Conservation (phyloP, 345 rosid genomes). For the Populus pruinosa region DNA sequence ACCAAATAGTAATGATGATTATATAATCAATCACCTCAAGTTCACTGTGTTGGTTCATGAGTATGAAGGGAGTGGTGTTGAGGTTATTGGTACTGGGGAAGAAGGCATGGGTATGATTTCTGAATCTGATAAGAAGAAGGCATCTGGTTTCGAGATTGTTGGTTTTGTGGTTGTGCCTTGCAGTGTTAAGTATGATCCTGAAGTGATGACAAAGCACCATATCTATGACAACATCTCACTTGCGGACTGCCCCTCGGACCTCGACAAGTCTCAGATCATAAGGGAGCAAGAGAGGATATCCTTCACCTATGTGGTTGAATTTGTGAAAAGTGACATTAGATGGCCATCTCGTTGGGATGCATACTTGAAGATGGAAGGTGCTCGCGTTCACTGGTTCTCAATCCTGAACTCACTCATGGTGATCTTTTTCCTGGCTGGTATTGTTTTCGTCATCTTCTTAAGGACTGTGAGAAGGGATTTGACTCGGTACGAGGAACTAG, state of each 20-base stretch:
- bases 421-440: slow-evolving; percentile 69
- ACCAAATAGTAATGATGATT: slow-evolving; percentile 65
- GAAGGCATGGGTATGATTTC: slow-evolving; percentile 79
- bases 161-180: slow-evolving; percentile 85
- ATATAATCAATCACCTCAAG: slow-evolving; percentile 75
- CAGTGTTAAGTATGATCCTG: slow-evolving; percentile 62
- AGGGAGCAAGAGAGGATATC: slow-evolving; percentile 66
- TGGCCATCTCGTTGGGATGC: slow-evolving; percentile 96
- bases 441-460: slow-evolving; percentile 72
- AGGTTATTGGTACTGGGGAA: slow-evolving; percentile 82
- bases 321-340: slow-evolving; percentile 62
- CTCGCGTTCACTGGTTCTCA: slow-evolving; percentile 85
- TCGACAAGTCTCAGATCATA: slow-evolving; percentile 76
- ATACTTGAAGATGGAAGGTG: slow-evolving; percentile 85
- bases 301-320: slow-evolving; percentile 78
- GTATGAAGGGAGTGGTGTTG: slow-evolving; percentile 65
- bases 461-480: slow-evolving; percentile 83
- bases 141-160: slow-evolving; percentile 69
- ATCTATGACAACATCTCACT: slow-evolving; percentile 54
- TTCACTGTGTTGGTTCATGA: slow-evolving; percentile 73
- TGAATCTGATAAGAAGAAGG: slow-evolving; percentile 66
- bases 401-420: slow-evolving; percentile 77
- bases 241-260: slow-evolving; percentile 63
- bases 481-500: slow-evolving; percentile 77
- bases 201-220: slow-evolving; percentile 55